Base-by-base conservation (phyloP, 169 alveolate genomes). In the Cryptosporidium viatorum region DNA sequence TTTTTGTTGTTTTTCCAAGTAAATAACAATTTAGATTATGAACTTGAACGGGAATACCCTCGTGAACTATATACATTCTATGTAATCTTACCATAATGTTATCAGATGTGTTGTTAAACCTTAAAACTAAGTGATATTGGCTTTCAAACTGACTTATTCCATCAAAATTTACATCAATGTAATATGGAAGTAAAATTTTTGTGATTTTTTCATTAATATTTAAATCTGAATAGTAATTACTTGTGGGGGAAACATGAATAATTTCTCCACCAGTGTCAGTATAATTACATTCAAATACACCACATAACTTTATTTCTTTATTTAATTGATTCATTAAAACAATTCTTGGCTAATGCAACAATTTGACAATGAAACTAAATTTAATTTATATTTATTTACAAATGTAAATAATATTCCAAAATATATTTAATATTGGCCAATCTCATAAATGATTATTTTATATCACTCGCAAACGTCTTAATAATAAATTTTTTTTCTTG, bases 121-220 rank as follows among this genome's bases (percentile, higher is more conserved):
- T 80, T 16, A 80, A 43, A 0, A 80, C 89, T 29, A 80, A 60
- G 50, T 80, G 89, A 14, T 35, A 80, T 65, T 80, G 89, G 5
- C 62, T 80, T 67, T 80, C 89, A 80, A 80, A 62, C 35, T 80
- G 73, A 5, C 35, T 80, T n/a, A 80, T 80, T 45, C 89, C 89
- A 62, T 80, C 89, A 23, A 80, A 80, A 45, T 59, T 80, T 14
- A 80, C 62, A 48, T 80, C 89, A 26, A 80, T 14, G 43, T 80
- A 80, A 29, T 60, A 80, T 21, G 89, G 89, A 58, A 73, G 70
- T 9, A 73, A 62, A 52, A 35, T 3, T 16, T 37, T 73, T 31
- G 70, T 35, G 12, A 43, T 12, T 16, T 23, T 43, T 33, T 73
- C 62, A 60, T 48, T 39, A 16, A 80, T 39, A n/a, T 65, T 65